Evolutionary conservation across 1,284 basidiomycete genomes (phyloP), one percentile per base, ranked within the genome.

Genomic region (Cryptococcus sp.): DNA sequence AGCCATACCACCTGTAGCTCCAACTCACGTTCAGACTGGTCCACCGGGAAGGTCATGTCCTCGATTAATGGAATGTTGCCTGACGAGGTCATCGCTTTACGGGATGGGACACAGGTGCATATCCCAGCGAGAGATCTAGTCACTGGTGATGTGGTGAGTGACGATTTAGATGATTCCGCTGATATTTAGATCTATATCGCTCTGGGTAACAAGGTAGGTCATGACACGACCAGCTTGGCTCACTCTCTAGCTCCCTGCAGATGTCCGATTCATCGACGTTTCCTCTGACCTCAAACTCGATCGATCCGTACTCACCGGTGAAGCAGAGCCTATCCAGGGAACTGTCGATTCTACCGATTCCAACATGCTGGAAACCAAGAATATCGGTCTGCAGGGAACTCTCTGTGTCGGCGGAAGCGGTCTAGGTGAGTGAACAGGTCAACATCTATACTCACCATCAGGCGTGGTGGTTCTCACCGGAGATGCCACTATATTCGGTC

Each of bases 321-420:
- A 83, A 73, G 68, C 76, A 30, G 82, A 85, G 53, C 81, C 83
- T 62, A 78, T 86, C 37, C 67, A 79, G 0, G 83, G 79, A 0
- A 77, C 79, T 1, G 68, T 83, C 44, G 80, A 83, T 30, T 65
- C 70, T 13, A 83, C 82, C 2, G 81, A 83, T 10, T 75, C 80
- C 23, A 86, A 84, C 56, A 77, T 83, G 23, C 79, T 85, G 5
- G 84, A 85, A 65, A 83, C 82, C n/a, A 78, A 80, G 60, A 86
- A 86, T 68, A 78, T 86, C 46, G 84, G 83, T 3, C 76, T 87
- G 11, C 82, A 84, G 71, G 84, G 84, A 11, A 86, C 85, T 0
- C 78, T 83, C 32, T 84, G 83, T 61, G 80, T 83, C 1, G 80
- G 81, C 47, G 85, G 86, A 4, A 80, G 71, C 32, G 85, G 83